Evolutionary conservation across 1,284 basidiomycete genomes (phyloP), one percentile per base, ranked within the genome.

Genomic region (Leucoagaricus sp.): DNA sequence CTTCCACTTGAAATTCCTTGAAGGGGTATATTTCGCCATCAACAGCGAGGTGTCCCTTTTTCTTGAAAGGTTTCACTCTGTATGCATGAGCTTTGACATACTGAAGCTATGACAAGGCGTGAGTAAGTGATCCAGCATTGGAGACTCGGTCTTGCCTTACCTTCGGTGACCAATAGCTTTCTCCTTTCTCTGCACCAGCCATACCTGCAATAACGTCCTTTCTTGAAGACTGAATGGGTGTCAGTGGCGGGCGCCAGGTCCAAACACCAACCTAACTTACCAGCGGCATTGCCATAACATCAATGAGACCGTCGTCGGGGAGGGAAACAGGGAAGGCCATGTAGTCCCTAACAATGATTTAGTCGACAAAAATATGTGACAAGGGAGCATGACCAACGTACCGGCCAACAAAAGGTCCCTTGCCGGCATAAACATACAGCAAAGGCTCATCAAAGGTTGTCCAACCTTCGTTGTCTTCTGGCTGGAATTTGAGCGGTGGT

Each of bases 21-120:
- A 92, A 93, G 1, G 89, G 87, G 65, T 87, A 90, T 13, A 75
- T 71, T 73, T 98, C 96, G 15, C 96, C 96, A 66, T 98, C 96
- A 56, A 94, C 78, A 7, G 84, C 76, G 52, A 93, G 70, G 61
- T 75, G 73, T 2, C 85, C 86, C 31, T 82, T 77, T 19, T 72
- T 55, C 3, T 73, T 67, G 31, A 86, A 74, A 10, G 91, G 89
- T 63, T 87, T 88, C 26, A 91, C 78, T 25, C 87, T 83, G 67
- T 91, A 93, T 1, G 91, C 90, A 45, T 83, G 72, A 31, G 85
- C 89, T 71, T 94, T 93, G 70, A 86, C 83, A 71, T 94, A 96
- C 59, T 83, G 84, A 68, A 89, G 77, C 90, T 93, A 61, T n/a
- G 21, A 53, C 52, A 49, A 54, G 13, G 36, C 26, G 23, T 55